phyloP scores from a whole-genome alignment of 2,329 filamentous ascomycete species.

The Calonectria crousiana region DNA sequence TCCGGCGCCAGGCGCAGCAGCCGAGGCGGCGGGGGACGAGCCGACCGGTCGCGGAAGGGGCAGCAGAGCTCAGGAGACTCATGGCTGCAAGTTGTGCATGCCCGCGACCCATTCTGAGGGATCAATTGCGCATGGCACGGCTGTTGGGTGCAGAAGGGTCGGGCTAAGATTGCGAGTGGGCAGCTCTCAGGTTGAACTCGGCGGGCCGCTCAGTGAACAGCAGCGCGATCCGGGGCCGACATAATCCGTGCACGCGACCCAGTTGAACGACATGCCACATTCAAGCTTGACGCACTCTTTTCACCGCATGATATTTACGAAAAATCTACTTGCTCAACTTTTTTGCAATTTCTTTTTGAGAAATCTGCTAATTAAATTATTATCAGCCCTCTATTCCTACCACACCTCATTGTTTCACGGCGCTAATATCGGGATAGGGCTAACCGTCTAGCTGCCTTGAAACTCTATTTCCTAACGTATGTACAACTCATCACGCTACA shows the following conservation, averaged over 20 bases:
- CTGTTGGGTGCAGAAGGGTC: background rate
- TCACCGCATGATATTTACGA: background rate
- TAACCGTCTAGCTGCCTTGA: background rate
- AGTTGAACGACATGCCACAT: background rate
- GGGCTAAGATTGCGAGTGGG: constrained; percentile 8
- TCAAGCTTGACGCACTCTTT: background rate
- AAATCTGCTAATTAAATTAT: background rate
- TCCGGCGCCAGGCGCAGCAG: constrained; percentile 24
- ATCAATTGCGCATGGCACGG: constrained; percentile 48
- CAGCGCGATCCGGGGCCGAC: background rate
- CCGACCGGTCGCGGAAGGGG: constrained; percentile 23
- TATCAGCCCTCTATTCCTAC: background rate
- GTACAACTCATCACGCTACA: background rate
- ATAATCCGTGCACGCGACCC: constrained; percentile 17
- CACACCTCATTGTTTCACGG: background rate
- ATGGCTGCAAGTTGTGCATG: constrained; percentile 43
- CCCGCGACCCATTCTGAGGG: constrained; percentile 43
- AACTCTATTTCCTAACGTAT: background rate
- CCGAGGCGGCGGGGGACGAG: constrained; percentile 31
- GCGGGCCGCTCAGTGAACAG: background rate
- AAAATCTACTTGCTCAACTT: background rate
- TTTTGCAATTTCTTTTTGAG: background rate
- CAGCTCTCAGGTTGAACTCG: constrained; percentile 7
- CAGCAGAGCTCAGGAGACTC: constrained; percentile 42
- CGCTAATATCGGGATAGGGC: background rate